These are phyloP conservation scores for Hypsizygus ulmarius DNA, from an alignment of 1,284 basidiomycete genomes.

Conservation along the genomic window DNA sequence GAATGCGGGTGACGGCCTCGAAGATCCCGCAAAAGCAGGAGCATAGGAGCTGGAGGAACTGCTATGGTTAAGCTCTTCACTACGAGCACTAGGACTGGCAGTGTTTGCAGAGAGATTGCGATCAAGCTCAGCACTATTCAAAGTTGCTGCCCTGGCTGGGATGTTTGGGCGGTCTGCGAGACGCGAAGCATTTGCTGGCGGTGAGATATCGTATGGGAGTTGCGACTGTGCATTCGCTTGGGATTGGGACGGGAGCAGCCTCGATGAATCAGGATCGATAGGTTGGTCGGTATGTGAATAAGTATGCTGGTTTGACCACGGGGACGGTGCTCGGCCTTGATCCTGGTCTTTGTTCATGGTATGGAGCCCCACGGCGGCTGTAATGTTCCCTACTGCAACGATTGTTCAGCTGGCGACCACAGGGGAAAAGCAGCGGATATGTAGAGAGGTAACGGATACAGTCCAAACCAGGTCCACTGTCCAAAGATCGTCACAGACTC, in stretches of 20 bases:
- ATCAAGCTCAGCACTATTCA: slow-evolving; percentile 51
- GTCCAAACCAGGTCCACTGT: not conserved
- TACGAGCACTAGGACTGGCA: slow-evolving; percentile 47
- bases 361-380: slow-evolving; percentile 7
- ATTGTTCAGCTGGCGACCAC: slow-evolving; percentile 4
- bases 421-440: slow-evolving; percentile 4
- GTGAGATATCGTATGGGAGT: slow-evolving; percentile 30
- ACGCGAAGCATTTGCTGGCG: slow-evolving; percentile 33
- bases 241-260: slow-evolving; percentile 6
- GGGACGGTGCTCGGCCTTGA: slow-evolving; percentile 27
- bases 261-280: slow-evolving; percentile 16
- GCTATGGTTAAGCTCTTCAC: slow-evolving; percentile 70
- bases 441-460: slow-evolving; percentile 8
- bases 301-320: slow-evolving; percentile 17
- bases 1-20: slow-evolving; percentile 49
- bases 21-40: slow-evolving; percentile 28
- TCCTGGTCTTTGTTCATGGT: slow-evolving; percentile 40
- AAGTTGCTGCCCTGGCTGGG: slow-evolving; percentile 61
- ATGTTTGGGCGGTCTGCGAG: slow-evolving; percentile 48
- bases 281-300: slow-evolving; percentile 10
- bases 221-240: slow-evolving; percentile 17
- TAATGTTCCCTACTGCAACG: not conserved
- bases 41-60: slow-evolving; percentile 26
- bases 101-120: slow-evolving; percentile 44
- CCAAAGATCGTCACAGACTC: slow-evolving; percentile 16